Evolutionary conservation across 257 asterid genomes (phyloP).

Genomic region (Ilex asprella): DNA sequence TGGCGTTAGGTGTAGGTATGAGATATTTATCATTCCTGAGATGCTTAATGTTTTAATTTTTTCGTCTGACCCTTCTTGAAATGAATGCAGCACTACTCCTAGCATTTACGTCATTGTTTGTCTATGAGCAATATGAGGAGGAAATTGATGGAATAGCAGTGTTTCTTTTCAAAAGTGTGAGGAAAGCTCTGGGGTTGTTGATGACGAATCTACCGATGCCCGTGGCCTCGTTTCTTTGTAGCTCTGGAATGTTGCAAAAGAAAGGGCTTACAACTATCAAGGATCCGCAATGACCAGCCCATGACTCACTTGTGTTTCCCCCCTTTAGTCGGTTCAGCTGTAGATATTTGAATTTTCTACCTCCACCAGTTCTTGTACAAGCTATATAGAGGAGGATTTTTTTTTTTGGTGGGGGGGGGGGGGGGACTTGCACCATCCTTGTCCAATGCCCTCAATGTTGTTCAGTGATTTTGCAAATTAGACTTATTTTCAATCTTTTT

Average conservation of each 20-base stretch:
- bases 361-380: too few relatives aligned
- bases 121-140: conserved; percentile 84
- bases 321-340: too few relatives aligned
- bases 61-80: conserved; percentile 1
- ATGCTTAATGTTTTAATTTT: neutral
- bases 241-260: conserved; percentile 6
- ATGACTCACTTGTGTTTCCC: too few relatives aligned
- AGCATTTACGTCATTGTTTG: conserved; percentile 57
- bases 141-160: conserved; percentile 42
- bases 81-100: conserved; percentile 55
- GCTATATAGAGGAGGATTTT: too few relatives aligned
- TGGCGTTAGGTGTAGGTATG: conserved; percentile 66
- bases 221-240: conserved; percentile 7
- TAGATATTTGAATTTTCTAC: too few relatives aligned
- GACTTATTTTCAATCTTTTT: too few relatives aligned
- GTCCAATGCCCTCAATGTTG: too few relatives aligned
- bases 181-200: conserved; percentile 11
- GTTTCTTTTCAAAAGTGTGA: conserved; percentile 10
- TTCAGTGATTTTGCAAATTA: too few relatives aligned
- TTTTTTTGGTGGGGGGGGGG: too few relatives aligned
- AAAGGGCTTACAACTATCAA: neutral
- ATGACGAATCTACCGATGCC: conserved; percentile 14
- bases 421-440: too few relatives aligned
- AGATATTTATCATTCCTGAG: neutral
- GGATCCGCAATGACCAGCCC: neutral